Base-by-base conservation (phyloP, 345 rosid genomes). In the Populus alba region DNA sequence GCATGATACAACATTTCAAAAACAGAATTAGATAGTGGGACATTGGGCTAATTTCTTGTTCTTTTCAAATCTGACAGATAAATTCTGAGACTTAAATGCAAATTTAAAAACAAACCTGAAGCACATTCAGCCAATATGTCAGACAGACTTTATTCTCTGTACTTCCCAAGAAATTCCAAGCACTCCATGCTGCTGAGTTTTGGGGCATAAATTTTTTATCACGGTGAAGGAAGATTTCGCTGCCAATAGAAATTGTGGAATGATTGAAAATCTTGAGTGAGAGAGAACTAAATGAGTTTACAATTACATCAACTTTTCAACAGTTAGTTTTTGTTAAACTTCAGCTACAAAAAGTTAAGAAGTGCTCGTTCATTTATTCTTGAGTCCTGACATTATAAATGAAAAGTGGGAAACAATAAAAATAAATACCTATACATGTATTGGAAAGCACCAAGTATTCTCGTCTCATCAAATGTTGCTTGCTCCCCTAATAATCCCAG, bases 91-190 rank as follows among this genome's bases (percentile, higher is more conserved):
- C 67, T 12, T 75, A 33, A 53, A 23, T n/a, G 37, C 85, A 62
- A 72, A 37, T 33, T 33, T 33, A 33, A 33, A 33, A 33, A 33
- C 85, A 62, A 73, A 93, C 99, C 99, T 95, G 98, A 77, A 95
- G 97, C 75, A 89, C 87, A 82, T 95, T 88, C 74, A 95, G 96
- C 99, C 99, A 95, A 86, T 93, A 95, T 43, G 99, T 95, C 77
- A 93, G 78, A 76, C 95, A 93, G 2, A 90, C 91, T 87, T 88
- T 90, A 49, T 80, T 85, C 38, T 89, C 87, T 1, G 85, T 82
- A 77, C 87, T 91, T 62, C 91, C 99, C n/a, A 93, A 88, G 87
- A 95, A 95, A 77, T 95, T 95, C 98, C 99, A 93, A 0, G 98
- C 89, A 79, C 99, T 88, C 98, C 99, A 93, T 0, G 98, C 97